These are phyloP conservation scores for Neurospora cerealis DNA, from an alignment of 495 filamentous ascomycete species.

Conservation along the genomic window DNA sequence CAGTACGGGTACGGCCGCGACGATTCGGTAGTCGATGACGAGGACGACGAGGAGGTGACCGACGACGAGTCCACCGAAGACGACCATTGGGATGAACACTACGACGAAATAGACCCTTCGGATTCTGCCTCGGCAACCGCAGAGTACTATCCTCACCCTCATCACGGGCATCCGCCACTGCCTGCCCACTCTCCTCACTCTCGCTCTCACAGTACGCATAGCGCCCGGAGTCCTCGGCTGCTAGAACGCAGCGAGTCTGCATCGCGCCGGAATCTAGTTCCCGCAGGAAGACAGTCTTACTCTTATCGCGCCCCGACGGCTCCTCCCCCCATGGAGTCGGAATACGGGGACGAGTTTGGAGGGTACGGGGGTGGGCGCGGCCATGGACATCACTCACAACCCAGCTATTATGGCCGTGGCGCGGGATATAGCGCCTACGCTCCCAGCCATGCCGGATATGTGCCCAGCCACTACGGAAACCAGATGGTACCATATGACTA, in stretches of 20 bases:
- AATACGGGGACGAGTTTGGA: slow-evolving; percentile 33
- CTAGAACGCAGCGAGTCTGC: slow-evolving; percentile 20
- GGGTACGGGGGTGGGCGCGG: slow-evolving; percentile 23
- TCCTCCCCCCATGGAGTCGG: slow-evolving; percentile 38
- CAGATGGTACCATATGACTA: slow-evolving; percentile 38
- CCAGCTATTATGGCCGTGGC: slow-evolving; percentile 27
- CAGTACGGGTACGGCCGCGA: slow-evolving; percentile 20
- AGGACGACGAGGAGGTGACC: slow-evolving; percentile 27
- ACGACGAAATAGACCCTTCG: slow-evolving; percentile 64
- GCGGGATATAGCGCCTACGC: slow-evolving; percentile 22
- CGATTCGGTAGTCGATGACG: slow-evolving; percentile 44
- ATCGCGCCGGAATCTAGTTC: slow-evolving; percentile 29
- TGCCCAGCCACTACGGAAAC: slow-evolving; percentile 15
- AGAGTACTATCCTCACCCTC: slow-evolving; percentile 13
- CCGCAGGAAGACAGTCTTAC: slow-evolving; percentile 24
- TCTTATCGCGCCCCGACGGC: slow-evolving; percentile 24
- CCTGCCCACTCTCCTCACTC: background rate
- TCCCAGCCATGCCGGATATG: slow-evolving; percentile 34
- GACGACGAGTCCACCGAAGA: slow-evolving; percentile 42
- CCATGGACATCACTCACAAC: slow-evolving; percentile 20
- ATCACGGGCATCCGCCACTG: slow-evolving; percentile 2
- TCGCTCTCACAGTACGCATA: slow-evolving; percentile 12
- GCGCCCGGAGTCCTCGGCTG: slow-evolving; percentile 6
- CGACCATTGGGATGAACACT: slow-evolving; percentile 27
- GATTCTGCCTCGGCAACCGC: slow-evolving; percentile 62